phyloP scores from a whole-genome alignment of 2,329 filamentous ascomycete species.

The Diaporthe sp. region DNA sequence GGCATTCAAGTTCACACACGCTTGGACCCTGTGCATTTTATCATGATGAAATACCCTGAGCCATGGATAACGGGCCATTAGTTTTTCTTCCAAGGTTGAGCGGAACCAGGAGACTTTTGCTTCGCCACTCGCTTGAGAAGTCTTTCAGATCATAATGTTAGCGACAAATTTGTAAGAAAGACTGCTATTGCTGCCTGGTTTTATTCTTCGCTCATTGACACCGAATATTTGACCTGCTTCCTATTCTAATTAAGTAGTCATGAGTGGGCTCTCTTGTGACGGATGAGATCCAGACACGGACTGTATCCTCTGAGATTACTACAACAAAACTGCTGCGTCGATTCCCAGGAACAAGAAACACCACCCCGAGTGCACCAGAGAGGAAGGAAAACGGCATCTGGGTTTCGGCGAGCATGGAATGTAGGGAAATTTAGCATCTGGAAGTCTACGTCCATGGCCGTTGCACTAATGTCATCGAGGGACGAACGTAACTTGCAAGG shows the following conservation, averaged over 20 bases:
- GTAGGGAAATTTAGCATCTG: background rate
- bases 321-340: background rate
- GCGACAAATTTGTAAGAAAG: no score
- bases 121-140: no score
- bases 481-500: background rate
- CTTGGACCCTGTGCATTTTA: no score
- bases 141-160: no score
- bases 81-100: no score
- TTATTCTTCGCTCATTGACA: background rate
- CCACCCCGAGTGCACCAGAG: no score
- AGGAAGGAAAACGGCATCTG: no score
- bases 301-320: background rate
- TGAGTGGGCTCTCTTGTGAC: background rate
- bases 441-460: background rate
- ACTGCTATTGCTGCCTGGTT: background rate
- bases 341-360: no score
- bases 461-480: background rate
- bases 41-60: no score
- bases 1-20: no score
- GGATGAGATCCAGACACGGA: background rate
- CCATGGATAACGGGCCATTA: no score
- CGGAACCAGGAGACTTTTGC: no score
- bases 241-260: background rate
- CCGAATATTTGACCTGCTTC: background rate
- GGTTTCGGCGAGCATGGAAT: background rate